Percentiles rank a stretch among this genome's conserved stretches.
phyloP scores from a whole-genome alignment of 2,329 filamentous ascomycete genomes.

The Fusarium neocosmosporiellum region DNA sequence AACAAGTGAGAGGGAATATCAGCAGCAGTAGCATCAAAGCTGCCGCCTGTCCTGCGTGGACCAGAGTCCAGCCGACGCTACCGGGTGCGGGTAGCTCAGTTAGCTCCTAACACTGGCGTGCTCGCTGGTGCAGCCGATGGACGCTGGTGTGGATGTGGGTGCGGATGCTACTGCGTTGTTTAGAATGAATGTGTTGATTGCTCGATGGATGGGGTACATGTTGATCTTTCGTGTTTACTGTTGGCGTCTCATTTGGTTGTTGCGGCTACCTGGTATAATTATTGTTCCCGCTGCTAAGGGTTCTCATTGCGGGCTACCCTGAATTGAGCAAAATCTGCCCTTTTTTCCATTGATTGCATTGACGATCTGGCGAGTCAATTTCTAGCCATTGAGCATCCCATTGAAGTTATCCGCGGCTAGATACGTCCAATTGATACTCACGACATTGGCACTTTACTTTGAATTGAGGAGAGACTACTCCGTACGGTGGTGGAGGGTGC shows the following conservation, averaged over 20 bases:
- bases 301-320: not conserved
- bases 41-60: constrained; percentile 22
- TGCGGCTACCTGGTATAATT: constrained; percentile 19
- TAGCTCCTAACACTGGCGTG: constrained; percentile 35
- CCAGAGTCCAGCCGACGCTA: constrained; percentile 42
- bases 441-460: constrained; percentile 1
- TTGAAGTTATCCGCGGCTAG: not conserved
- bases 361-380: not conserved
- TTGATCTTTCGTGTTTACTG: constrained; percentile 30
- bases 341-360: not conserved
- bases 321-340: not conserved
- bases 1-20: not conserved
- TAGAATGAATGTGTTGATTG: constrained; percentile 17
- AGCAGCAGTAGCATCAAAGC: not conserved
- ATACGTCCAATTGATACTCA: not conserved
- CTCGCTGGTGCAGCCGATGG: constrained; percentile 35
- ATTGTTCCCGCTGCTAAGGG: not conserved
- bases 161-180: constrained; percentile 35
- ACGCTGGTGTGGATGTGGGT: constrained; percentile 20
- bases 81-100: constrained; percentile 38
- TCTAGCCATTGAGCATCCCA: not conserved
- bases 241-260: constrained; percentile 26
- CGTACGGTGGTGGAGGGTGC: constrained; percentile 34
- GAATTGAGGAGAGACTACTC: constrained; percentile 23
- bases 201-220: constrained; percentile 13